Conservation (phyloP, 306 rosid genomes). For the Cotoneaster glaucophyllus region DNA sequence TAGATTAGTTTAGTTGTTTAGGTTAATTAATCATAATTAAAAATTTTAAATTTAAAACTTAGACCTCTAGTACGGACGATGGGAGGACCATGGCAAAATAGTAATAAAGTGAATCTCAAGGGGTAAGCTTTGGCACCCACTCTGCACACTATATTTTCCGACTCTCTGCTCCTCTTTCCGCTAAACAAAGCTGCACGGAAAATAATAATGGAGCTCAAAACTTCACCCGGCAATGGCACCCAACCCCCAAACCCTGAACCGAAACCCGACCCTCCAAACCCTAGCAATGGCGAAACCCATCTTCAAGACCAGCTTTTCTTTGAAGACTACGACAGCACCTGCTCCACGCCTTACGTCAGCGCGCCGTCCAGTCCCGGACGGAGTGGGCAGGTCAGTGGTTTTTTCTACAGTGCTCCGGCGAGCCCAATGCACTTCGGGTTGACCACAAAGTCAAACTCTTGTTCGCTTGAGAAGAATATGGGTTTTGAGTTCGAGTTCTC, state of each 20-base stretch:
- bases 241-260: not conserved
- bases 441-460: slow-evolving; percentile 22
- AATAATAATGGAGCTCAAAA: slow-evolving; percentile 41
- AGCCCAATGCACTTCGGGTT: slow-evolving; percentile 85
- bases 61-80: not conserved
- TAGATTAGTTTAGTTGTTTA: not conserved
- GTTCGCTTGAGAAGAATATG: not conserved
- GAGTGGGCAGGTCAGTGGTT: slow-evolving; percentile 38
- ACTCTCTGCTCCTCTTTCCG: not conserved
- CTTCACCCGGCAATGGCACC: slow-evolving; percentile 20
- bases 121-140: not conserved
- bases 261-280: slow-evolving; percentile 17
- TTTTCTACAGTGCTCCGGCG: slow-evolving; percentile 91
- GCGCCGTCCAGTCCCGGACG: slow-evolving; percentile 97
- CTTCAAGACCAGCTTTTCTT: slow-evolving; percentile 7
- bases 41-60: not conserved
- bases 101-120: not conserved
- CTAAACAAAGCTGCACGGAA: not conserved
- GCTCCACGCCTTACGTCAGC: slow-evolving; percentile 92
- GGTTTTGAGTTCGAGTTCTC: slow-evolving; percentile 85
- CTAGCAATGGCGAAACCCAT: slow-evolving; percentile 24
- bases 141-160: slow-evolving; percentile 6
- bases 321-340: slow-evolving; percentile 70
- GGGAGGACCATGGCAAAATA: not conserved
- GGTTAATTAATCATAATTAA: not conserved